Evolutionary conservation across 768 basidiomycete species (phyloP), one percentile per base, ranked within the genome.

Genomic region (Russula olivacea): DNA sequence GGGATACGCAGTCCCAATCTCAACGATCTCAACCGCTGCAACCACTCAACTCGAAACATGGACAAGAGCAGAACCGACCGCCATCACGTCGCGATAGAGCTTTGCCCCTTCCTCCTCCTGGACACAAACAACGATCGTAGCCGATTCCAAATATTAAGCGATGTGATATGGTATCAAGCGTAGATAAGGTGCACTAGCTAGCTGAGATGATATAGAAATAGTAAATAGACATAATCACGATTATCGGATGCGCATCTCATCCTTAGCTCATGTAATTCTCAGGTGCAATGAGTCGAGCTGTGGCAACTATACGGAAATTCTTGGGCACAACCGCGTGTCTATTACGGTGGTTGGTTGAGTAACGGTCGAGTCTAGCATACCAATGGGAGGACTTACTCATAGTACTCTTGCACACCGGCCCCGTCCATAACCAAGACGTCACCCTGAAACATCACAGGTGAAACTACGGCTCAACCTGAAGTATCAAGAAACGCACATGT

Each of bases 401-500:
- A 91, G 69, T 74, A 79, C 53, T 82, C 76, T 69, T 91, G 89
- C 10, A 91, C 79, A 4, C 73, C 80, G 5, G 77, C 75, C 6
- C 89, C 88, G 40, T 90, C 84, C 89, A 91, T 91, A 11, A 91
- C 81, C 55, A 91, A 72, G 19, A 91, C 77, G 67, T 91, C 90
- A 3, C 89, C 89, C 88, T 91, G 68, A 4, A 53, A 10, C 19
- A 49, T 32, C n/a, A 54, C 62, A 55, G 58, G 25, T 67, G 62
- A 47, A 51, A 53, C 3, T 53, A 63, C 23, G 50, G 34, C 59
- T 36, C 30, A n/a, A 17, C 41, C 11, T 5, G 25, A 45, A 49
- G 14, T 10, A 21, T 28, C n/a, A 40, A 2, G 23, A 17, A 36
- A 69, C 76, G 69, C 67, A 90, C 90, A 71, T 91, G 89, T 25